Base-by-base conservation (phyloP, 2,329 filamentous ascomycete genomes). In the Venturiaceae sp. region DNA sequence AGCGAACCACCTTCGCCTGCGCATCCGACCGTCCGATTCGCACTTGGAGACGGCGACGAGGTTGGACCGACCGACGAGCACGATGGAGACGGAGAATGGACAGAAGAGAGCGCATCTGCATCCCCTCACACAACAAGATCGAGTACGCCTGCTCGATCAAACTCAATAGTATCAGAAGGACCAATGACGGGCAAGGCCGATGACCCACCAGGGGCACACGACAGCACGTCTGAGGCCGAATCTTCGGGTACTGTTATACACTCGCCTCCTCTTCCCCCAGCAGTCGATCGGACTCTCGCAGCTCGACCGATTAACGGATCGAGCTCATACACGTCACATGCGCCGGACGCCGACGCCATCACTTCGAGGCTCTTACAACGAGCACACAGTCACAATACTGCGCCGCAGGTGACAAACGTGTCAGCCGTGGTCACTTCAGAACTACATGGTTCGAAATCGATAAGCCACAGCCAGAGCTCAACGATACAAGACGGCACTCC, bases 321-420 rank as follows among this genome's bases (percentile, higher is more conserved):
- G 46, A 66, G 62, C 60, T 66, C 69, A 32, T 66, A 69, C 34
- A 67, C 71, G 57, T 69, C 69, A 33, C 64, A 69, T 34, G 69
- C 69, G 26, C 71, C 72, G 36, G 84, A 85, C 65, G 85, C 83
- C 61, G 82, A 84, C 64, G 82, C 85, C 61, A 80, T 88, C 55
- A 88, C 86, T 6, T 84, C 85, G 32, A 79, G 84, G 60, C 71
- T 89, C 37, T 76, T 90, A 1, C 81, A 86, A 66, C 80, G 86
- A 63, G 83, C 78, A 9, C 79, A 83, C 0, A 84, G 83, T 5
- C 77, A 83, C 61, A 78, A 81, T 61, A 80, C 81, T 3, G 81
- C 84, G 36, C 84, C 83, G 39, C 79, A 84, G 67, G 86, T 87
- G 79, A 85, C 84, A 7, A 74, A 79, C 60, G 80, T 86, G 60